Percentiles rank a stretch among this genome's conserved stretches.
phyloP scores from a whole-genome alignment of 805 yeast genomes.

The Saturnispora zaruensis region DNA sequence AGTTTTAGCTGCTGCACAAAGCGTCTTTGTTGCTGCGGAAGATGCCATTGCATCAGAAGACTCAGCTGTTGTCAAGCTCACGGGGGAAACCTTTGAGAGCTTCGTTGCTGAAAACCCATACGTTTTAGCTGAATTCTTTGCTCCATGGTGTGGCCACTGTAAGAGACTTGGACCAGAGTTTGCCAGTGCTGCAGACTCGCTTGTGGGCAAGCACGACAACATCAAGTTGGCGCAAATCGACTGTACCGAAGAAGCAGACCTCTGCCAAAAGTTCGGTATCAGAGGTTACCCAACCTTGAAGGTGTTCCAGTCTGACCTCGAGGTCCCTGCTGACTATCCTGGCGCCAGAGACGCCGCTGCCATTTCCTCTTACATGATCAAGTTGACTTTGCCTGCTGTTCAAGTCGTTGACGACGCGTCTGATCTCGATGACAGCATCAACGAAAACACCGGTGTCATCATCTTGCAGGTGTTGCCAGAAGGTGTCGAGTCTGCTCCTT shows the following conservation, averaged over 20 bases:
- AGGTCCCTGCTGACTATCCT: slow-evolving; percentile 52
- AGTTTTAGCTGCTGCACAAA: slow-evolving; percentile 30
- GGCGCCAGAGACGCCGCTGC: slow-evolving; percentile 82
- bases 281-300: slow-evolving; percentile 82
- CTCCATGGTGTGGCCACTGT: slow-evolving; percentile 99
- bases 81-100: slow-evolving; percentile 52
- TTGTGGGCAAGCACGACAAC: slow-evolving; percentile 40
- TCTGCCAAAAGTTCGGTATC: slow-evolving; percentile 60
- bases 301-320: slow-evolving; percentile 50
- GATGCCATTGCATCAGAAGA: slow-evolving; percentile 72
- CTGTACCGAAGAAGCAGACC: slow-evolving; percentile 68
- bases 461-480: slow-evolving; percentile 44
- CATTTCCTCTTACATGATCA: slow-evolving; percentile 69
- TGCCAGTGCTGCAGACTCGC: slow-evolving; percentile 57
- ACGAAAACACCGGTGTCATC: slow-evolving; percentile 39
- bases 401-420: slow-evolving; percentile 38
- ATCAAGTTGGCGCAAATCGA: slow-evolving; percentile 77
- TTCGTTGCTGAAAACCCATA: slow-evolving; percentile 67
- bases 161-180: slow-evolving; percentile 79
- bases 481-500: slow-evolving; percentile 23
- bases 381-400: slow-evolving; percentile 76
- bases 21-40: slow-evolving; percentile 24
- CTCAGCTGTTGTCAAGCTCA: slow-evolving; percentile 79
- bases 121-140: slow-evolving; percentile 80
- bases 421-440: slow-evolving; percentile 42